Evolutionary conservation across 768 basidiomycete genomes (phyloP), one percentile per base, ranked within the genome.

Genomic region (Podaxis sp.): DNA sequence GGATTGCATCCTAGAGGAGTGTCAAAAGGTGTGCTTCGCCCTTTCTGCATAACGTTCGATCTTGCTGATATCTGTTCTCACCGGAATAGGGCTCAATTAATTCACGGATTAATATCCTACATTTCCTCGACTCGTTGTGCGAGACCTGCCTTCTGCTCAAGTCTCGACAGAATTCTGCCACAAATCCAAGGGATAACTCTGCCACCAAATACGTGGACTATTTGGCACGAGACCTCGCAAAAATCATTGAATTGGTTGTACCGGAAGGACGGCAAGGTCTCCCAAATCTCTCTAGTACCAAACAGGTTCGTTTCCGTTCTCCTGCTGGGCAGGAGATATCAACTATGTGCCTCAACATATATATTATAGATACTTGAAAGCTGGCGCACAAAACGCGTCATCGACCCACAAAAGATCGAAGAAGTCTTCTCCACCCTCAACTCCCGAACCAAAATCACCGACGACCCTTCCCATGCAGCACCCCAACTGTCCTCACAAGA

Each of bases 1-100:
- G 95, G 94, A 96, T 67, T 96, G 94, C 67, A 84, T 96, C 41
- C 75, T 94, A 25, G 94, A 96, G 71, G 93, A 96, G 76, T 93
- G 89, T 66, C 87, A 91, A 72, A 96, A 94, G 82, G 94, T 90
- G 61, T 11, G 63, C 51, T 24, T 17, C 49, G 25, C 56, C 43
- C 12, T 51, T 24, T 51, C 37, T 27, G 17, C 6, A 4, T 22
- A 27, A 24, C 12, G 11, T 11, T 52, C 8, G 6, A 29, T 47
- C 38, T 51, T 38, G 4, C 2, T 46, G 43, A 46, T 9, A 8
- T 37, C 33, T 19, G 24, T 13, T 36, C 38, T 40, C 64, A 15
- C n/a, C 40, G 33, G 22, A 49, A 0, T 63, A 92, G 91, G 93
- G 91, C 55, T 87, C 90, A 0, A 86, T 96, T 19, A 96, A 97